Percentiles rank a stretch among this genome's conserved stretches.
phyloP scores from a whole-genome alignment of 129 eudicot species.

The Chrysanthemum seticuspe region DNA sequence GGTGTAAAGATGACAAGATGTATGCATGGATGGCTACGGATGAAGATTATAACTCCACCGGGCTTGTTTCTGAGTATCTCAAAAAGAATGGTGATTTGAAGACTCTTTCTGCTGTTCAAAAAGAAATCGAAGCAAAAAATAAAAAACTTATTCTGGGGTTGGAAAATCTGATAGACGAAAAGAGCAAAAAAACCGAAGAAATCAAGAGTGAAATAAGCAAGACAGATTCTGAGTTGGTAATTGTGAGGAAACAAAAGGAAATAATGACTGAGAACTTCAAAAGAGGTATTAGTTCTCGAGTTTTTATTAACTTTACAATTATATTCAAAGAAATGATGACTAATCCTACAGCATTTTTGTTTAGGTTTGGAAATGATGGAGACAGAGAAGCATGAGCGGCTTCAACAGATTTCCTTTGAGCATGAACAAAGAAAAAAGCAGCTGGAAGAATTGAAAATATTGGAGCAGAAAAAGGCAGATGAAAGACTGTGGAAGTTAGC shows the following conservation, averaged over 20 bases:
- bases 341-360: background rate
- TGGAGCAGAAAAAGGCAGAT: constrained; percentile 56
- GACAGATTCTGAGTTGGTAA: constrained; percentile 34
- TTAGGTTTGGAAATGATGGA: constrained; percentile 44
- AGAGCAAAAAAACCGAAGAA: constrained; percentile 47
- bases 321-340: background rate
- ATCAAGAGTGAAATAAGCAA: constrained; percentile 45
- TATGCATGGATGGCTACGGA: constrained; percentile 73
- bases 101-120: constrained; percentile 57
- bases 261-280: constrained; percentile 41
- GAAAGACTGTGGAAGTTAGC: constrained; percentile 50
- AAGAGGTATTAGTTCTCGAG: constrained; percentile 35
- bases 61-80: constrained; percentile 49
- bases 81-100: constrained; percentile 56
- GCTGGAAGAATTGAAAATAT: constrained; percentile 49
- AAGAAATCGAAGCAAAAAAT: constrained; percentile 37
- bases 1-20: constrained; percentile 48
- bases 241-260: constrained; percentile 46
- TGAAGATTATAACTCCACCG: constrained; percentile 43
- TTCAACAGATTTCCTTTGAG: constrained; percentile 33
- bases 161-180: constrained; percentile 34
- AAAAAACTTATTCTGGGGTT: constrained; percentile 37
- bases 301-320: background rate
- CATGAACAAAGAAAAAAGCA: constrained; percentile 40
- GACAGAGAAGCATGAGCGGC: constrained; percentile 32